Evolutionary conservation across 352 stramenopile species (phyloP), one percentile per base, ranked within the genome.

Genomic region (Hyphochytrium catenoides): DNA sequence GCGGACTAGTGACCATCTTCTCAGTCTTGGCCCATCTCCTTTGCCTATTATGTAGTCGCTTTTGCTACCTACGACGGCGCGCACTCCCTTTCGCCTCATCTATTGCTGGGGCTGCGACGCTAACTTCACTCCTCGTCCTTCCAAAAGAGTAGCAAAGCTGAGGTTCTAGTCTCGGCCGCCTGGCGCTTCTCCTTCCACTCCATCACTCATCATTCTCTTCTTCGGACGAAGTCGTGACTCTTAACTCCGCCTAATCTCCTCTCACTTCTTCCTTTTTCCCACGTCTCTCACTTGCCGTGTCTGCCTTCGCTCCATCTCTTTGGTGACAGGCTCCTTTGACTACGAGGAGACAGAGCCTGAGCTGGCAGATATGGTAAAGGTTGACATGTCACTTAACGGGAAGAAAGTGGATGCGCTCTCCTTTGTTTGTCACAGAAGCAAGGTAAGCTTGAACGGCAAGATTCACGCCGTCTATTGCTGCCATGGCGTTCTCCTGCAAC

Each of bases 401-500:
- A 91, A 95, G 36, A 54, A 82, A 14, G 70, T 98, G 0, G 87
- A 97, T 38, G 83, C 88, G 12, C 60, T 99, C 4, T 89, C 84
- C 24, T 98, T 98, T 47, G 83, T 98, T 23, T 94, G 73, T 34
- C 83, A 96, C 52, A 60, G 65, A 16, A 75, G 67, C 50, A 72
- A 76, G 35, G 73, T 79, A 16, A 44, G 66, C 36, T 23, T 28
- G 1, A 42, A 73, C n/a, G n/a, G n/a, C n/a, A n/a, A n/a, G n/a
- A n/a, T n/a, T n/a, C n/a, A n/a, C n/a, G n/a, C n/a, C n/a, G n/a
- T n/a, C n/a, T n/a, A n/a, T n/a, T n/a, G n/a, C n/a, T n/a, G n/a
- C n/a, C n/a, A n/a, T n/a, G n/a, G n/a, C n/a, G n/a, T n/a, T n/a
- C n/a, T n/a, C n/a, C n/a, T n/a, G n/a, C n/a, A n/a, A n/a, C n/a